These are phyloP conservation scores for Hebeloma cylindrosporum DNA, from an alignment of 768 basidiomycete genomes.

Conservation along the genomic window DNA sequence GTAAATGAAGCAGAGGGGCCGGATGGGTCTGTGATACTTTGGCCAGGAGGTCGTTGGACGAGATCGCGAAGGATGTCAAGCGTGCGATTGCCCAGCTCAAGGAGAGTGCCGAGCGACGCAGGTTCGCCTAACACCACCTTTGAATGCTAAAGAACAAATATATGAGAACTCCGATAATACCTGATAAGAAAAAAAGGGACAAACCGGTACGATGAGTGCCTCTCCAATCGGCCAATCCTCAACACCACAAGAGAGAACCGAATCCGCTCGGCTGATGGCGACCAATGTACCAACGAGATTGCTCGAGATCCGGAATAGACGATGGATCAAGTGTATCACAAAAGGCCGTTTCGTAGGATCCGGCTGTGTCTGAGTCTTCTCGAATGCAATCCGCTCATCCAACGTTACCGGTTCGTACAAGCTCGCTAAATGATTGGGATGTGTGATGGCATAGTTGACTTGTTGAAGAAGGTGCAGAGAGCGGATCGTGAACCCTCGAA, in stretches of 20 bases:
- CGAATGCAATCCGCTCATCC: constrained; percentile 70
- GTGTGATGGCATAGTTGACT: constrained; percentile 86
- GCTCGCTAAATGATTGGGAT: constrained; percentile 85
- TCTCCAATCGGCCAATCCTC: constrained; percentile 74
- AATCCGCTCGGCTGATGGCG: constrained; percentile 67
- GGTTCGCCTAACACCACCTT: constrained; percentile 83
- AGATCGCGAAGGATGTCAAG: constrained; percentile 73
- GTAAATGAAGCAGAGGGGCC: constrained; percentile 28
- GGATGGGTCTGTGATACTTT: constrained; percentile 43
- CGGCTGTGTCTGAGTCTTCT: constrained; percentile 57
- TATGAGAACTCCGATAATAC: neutral
- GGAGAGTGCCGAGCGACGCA: constrained; percentile 80
- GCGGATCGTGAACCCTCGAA: constrained; percentile 66
- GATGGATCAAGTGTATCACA: constrained; percentile 68
- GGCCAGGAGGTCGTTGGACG: constrained; percentile 57
- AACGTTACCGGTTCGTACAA: constrained; percentile 76
- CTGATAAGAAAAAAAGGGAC: constrained; percentile 23
- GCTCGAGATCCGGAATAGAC: constrained; percentile 67
- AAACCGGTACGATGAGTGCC: constrained; percentile 71
- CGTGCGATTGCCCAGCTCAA: constrained; percentile 81
- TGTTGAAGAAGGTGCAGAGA: constrained; percentile 80
- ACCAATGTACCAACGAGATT: constrained; percentile 71
- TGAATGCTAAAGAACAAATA: constrained; percentile 56
- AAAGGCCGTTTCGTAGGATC: constrained; percentile 74
- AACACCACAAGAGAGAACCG: constrained; percentile 58